Evolutionary conservation across 2,329 filamentous ascomycete species (phyloP).

Genomic region (Phialophora tarda): DNA sequence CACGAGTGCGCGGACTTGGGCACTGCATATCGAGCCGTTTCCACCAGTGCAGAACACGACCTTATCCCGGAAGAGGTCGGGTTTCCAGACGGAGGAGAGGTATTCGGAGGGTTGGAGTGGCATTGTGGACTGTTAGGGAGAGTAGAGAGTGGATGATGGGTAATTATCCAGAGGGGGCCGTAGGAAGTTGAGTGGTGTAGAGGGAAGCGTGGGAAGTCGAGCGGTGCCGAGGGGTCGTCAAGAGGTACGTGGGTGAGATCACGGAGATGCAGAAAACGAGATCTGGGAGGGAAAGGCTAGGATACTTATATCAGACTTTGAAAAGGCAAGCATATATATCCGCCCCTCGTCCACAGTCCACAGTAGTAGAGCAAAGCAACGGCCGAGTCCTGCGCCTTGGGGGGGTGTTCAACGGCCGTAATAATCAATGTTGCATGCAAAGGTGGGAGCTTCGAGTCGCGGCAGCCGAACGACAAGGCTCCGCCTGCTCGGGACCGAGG

Average conservation of each 20-base stretch:
- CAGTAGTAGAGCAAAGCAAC: slow-evolving; percentile 8
- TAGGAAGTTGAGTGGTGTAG: not conserved
- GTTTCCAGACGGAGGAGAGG: slow-evolving; percentile 81
- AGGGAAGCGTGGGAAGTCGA: not conserved
- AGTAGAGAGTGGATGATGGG: not conserved
- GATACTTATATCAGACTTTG: not conserved
- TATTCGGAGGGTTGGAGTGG: slow-evolving; percentile 74
- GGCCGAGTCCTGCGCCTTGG: slow-evolving; percentile 1
- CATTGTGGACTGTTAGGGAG: slow-evolving; percentile 55
- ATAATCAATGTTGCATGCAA: not conserved
- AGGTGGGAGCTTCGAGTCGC: not conserved
- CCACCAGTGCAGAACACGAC: slow-evolving; percentile 96
- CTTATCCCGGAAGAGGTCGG: slow-evolving; percentile 86
- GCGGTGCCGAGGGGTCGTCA: not conserved
- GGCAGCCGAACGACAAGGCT: slow-evolving; percentile 15
- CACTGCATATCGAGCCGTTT: slow-evolving; percentile 90
- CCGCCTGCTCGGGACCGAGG: slow-evolving; percentile 12
- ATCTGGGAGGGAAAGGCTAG: not conserved
- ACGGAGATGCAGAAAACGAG: not conserved
- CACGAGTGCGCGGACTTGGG: slow-evolving; percentile 89
- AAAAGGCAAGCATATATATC: not conserved
- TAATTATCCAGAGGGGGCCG: not conserved
- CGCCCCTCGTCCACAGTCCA: too few relatives aligned
- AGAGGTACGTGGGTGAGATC: not conserved
- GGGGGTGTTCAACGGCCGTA: slow-evolving; percentile 12